Evolutionary conservation across 768 basidiomycete species (phyloP), one percentile per base, ranked within the genome.

Genomic region (Boletus insuetus): DNA sequence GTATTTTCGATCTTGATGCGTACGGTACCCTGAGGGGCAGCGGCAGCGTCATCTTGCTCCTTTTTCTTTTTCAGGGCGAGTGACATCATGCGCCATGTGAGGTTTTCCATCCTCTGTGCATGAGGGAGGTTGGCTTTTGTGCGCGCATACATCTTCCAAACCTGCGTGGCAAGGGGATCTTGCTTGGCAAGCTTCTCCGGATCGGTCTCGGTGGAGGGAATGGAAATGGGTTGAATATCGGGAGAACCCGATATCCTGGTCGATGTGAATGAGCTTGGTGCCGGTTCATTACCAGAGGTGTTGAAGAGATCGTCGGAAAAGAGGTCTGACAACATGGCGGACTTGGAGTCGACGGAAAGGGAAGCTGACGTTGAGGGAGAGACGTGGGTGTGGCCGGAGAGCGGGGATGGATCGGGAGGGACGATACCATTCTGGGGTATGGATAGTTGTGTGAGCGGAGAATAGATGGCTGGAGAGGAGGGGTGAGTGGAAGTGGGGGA

Each of bases 11-110:
- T 48, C 62, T 71, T 71, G 46, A 71, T 54, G 14, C 49, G 58
- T 3, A 64, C 54, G 9, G 31, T 64, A 3, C 6, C 9, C 8
- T 40, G 61, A 7, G 29, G 29, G 5, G 40, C 3, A 14, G 22
- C 0, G 16, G 17, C 12, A 2, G 38, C 0, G 6, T 82, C 77
- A 52, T 87, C 86, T 20, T 87, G 85, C 42, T 89, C 87, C 73
- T 86, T 85, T 76, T 87, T 87, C 81, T 90, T 96, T 78, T 89
- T 88, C 53, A 99, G 75, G 13, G 91, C 92, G 68, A 99, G 76
- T 24, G 94, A 89, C 95, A 98, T 98, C 94, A 98, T 91, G 55
- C 97, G 77, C 96, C 96, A 98, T 1, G 95, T 97, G 51, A 98
- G 71, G 68, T 98, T 98, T 75, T 98, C 97, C 92, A 99, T 94